Percentiles rank a stretch among this genome's conserved stretches.
These are phyloP conservation scores for Globisporangium sylvaticum DNA, from an alignment of 352 stramenopile genomes.

Conservation along the genomic window DNA sequence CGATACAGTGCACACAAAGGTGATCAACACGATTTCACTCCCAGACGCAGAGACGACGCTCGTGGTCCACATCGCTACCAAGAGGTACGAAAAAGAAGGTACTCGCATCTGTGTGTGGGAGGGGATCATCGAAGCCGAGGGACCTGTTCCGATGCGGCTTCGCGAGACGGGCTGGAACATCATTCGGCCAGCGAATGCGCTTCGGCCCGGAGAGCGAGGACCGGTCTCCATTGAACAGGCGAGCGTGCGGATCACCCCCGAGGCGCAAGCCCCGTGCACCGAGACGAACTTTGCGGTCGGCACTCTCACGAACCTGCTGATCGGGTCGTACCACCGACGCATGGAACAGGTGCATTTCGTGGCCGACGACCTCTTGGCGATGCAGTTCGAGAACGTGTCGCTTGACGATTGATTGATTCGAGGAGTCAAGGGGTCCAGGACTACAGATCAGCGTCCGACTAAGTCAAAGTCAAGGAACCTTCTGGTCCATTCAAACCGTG, in stretches of 20 bases:
- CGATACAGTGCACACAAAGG: constrained; percentile 20
- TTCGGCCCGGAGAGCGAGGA: neutral
- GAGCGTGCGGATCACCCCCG: constrained; percentile 7
- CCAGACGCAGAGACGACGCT: constrained; percentile 22
- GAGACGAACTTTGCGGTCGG: neutral
- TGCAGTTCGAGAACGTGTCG: neutral
- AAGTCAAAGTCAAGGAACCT: neutral
- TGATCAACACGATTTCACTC: constrained; percentile 23
- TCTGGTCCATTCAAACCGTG: no score
- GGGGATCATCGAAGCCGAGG: constrained; percentile 28
- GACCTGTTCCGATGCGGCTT: constrained; percentile 24
- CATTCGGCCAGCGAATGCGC: constrained; percentile 8
- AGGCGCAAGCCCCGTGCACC: neutral
- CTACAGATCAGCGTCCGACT: neutral
- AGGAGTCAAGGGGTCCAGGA: neutral
- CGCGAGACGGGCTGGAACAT: constrained; percentile 32
- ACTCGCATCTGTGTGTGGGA: constrained; percentile 29
- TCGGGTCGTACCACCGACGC: constrained; percentile 10
- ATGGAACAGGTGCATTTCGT: constrained; percentile 10
- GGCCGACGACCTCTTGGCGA: constrained; percentile 8
- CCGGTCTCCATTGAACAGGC: constrained; percentile 3
- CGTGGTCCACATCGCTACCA: constrained; percentile 23
- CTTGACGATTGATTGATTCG: neutral
- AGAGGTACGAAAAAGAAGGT: constrained; percentile 22
- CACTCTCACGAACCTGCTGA: constrained; percentile 9